Percentiles rank a stretch among this genome's conserved stretches.
Evolutionary conservation across 1,284 basidiomycete species (phyloP).

Genomic region (Rhodotorula sp.): DNA sequence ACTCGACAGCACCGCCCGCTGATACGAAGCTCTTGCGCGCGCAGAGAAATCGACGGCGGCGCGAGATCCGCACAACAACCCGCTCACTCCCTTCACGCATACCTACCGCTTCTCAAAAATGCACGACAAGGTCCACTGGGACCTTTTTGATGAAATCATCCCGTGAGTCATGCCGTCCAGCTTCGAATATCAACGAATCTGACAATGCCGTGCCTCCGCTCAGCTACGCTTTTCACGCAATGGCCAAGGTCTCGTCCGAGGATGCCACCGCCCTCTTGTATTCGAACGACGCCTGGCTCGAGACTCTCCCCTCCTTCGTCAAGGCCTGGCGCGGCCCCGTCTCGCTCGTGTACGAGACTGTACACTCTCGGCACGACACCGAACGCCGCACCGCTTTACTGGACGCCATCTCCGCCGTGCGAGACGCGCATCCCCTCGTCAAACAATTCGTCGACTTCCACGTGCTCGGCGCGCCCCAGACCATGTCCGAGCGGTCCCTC

Average conservation of each 20-base stretch:
- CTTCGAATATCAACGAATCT: too few species aligned
- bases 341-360: constrained; percentile 44
- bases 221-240: constrained; percentile 41
- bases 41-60: constrained; percentile 1
- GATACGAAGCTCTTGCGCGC: neutral
- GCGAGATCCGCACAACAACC: constrained; percentile 27
- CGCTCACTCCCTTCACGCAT: constrained; percentile 40
- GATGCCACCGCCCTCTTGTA: constrained; percentile 47
- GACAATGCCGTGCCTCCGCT: too few species aligned
- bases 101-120: constrained; percentile 46
- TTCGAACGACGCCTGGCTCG: constrained; percentile 46
- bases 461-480: constrained; percentile 37
- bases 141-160: constrained; percentile 42
- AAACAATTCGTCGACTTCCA: constrained; percentile 44
- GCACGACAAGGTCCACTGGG: constrained; percentile 42
- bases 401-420: constrained; percentile 31
- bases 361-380: constrained; percentile 34
- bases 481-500: constrained; percentile 29
- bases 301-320: constrained; percentile 41
- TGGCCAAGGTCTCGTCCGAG: constrained; percentile 6
- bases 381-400: constrained; percentile 24
- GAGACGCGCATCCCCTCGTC: constrained; percentile 38
- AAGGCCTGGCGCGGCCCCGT: constrained; percentile 45
- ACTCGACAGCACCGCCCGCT: neutral
- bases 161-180: constrained; percentile 26